Evolutionary conservation across 2,329 filamentous ascomycete species (phyloP).

Genomic region (Microdochium trichocladiopsis): DNA sequence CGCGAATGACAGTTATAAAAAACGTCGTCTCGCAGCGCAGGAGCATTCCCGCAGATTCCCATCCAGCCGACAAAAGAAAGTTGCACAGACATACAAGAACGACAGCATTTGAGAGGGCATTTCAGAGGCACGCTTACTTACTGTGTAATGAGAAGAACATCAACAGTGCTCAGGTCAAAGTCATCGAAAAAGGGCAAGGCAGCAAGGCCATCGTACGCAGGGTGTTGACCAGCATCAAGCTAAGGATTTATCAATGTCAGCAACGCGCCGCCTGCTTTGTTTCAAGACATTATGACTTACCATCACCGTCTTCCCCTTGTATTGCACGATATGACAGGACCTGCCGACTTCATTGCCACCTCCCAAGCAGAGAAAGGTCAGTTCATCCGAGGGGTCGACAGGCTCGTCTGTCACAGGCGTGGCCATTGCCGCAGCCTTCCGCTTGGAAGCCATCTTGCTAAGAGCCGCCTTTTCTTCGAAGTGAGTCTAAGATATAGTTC

Average conservation of each 20-base stretch:
- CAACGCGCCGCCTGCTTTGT: neutral
- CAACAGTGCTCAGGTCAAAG: slow-evolving; percentile 94
- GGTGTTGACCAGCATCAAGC: slow-evolving; percentile 96
- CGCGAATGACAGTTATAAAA: slow-evolving; percentile 10
- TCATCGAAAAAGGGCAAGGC: slow-evolving; percentile 97
- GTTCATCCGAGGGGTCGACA: slow-evolving; percentile 86
- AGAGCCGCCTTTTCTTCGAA: slow-evolving; percentile 10
- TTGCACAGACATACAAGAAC: neutral
- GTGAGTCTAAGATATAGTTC: slow-evolving; percentile 4
- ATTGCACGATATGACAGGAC: slow-evolving; percentile 96
- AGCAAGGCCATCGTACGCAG: slow-evolving; percentile 89
- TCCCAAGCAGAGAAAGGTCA: slow-evolving; percentile 88
- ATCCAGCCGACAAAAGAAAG: slow-evolving; percentile 7
- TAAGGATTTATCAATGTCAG: slow-evolving; percentile 26
- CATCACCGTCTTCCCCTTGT: slow-evolving; percentile 99
- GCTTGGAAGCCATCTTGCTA: slow-evolving; percentile 75
- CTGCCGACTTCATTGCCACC: slow-evolving; percentile 96
- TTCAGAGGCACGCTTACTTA: slow-evolving; percentile 50
- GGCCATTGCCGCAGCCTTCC: slow-evolving; percentile 75
- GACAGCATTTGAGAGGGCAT: neutral
- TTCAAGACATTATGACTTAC: slow-evolving; percentile 39
- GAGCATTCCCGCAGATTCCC: neutral
- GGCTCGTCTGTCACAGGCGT: slow-evolving; percentile 67
- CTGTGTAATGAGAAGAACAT: slow-evolving; percentile 97
- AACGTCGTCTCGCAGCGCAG: neutral